A percentile compares a stretch with the other conserved stretches of the same genome.
These are phyloP conservation scores for Argentina anserina DNA, from an alignment of 306 rosid genomes.

Conservation along the genomic window DNA sequence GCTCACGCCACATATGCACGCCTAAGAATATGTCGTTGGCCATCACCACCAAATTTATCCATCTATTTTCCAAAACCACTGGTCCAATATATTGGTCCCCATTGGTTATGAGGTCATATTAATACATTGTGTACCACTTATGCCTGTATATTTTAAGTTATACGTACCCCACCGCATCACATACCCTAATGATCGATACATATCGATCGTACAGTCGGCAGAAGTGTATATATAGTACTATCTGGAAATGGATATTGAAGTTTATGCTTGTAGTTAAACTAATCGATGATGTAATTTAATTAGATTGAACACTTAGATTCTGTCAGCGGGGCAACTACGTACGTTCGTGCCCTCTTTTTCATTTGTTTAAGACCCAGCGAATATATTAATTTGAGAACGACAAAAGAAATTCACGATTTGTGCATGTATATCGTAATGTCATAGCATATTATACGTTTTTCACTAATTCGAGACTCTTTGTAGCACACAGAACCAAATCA, in stretches of 20 bases:
- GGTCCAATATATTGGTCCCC: not conserved
- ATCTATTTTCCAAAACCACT: not conserved
- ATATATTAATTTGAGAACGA: not conserved
- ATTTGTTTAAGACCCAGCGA: not conserved
- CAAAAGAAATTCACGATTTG: not conserved
- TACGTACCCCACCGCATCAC: conserved; percentile 14
- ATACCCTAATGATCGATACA: conserved; percentile 12
- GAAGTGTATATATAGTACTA: not conserved
- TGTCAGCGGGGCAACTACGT: not conserved
- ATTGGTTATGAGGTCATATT: not conserved
- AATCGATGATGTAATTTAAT: not conserved
- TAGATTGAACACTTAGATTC: not conserved
- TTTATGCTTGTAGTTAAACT: not conserved
- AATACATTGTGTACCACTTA: not conserved
- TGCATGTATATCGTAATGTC: not conserved
- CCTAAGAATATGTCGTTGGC: conserved; percentile 30
- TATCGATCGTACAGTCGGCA: conserved; percentile 26
- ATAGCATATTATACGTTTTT: too few species aligned
- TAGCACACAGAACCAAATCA: too few species aligned
- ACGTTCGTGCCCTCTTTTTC: not conserved
- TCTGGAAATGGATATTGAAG: conserved; percentile 25
- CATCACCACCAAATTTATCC: conserved; percentile 13
- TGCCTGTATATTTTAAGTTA: not conserved
- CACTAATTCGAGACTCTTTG: too few species aligned
- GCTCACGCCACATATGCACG: conserved; percentile 41